Conservation (phyloP, 2,329 filamentous ascomycete species). For the Pseudonectria foliicola region DNA sequence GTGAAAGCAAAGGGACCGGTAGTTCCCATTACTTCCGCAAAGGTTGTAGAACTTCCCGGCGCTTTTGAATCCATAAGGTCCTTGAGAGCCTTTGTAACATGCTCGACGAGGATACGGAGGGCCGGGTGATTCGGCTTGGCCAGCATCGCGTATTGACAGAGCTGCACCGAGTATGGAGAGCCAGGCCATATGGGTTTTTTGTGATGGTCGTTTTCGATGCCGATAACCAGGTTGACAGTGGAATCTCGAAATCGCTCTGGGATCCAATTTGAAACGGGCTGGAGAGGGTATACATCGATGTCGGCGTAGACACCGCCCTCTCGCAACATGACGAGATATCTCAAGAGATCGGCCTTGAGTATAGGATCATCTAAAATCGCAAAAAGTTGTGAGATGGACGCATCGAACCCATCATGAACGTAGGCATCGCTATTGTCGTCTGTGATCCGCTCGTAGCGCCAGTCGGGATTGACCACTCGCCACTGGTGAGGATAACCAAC, state of each 20-base stretch:
- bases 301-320: conserved; percentile 65
- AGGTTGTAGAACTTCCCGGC: conserved; percentile 8
- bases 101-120: conserved; percentile 57
- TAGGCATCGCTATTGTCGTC: conserved; percentile 28
- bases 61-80: conserved; percentile 13
- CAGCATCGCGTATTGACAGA: conserved; percentile 70
- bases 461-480: conserved; percentile 17
- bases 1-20: conserved; percentile 27
- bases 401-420: conserved; percentile 58
- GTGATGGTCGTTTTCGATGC: conserved; percentile 59
- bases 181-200: conserved; percentile 40
- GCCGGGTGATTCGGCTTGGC: conserved; percentile 66
- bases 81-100: conserved; percentile 42
- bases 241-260: conserved; percentile 41
- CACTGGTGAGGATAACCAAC: conserved; percentile 21
- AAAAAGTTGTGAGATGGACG: conserved; percentile 44
- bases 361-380: conserved; percentile 41
- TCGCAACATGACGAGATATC: conserved; percentile 56
- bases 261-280: conserved; percentile 61
- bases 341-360: conserved; percentile 53
- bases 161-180: conserved; percentile 62
- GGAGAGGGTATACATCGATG: conserved; percentile 61
- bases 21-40: conserved; percentile 26
- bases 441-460: conserved; percentile 24
- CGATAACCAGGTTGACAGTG: conserved; percentile 56